A percentile compares a stretch with the other conserved stretches of the same genome.
phyloP scores from a whole-genome alignment of 495 filamentous ascomycete species.

The Neurospora sp. region DNA sequence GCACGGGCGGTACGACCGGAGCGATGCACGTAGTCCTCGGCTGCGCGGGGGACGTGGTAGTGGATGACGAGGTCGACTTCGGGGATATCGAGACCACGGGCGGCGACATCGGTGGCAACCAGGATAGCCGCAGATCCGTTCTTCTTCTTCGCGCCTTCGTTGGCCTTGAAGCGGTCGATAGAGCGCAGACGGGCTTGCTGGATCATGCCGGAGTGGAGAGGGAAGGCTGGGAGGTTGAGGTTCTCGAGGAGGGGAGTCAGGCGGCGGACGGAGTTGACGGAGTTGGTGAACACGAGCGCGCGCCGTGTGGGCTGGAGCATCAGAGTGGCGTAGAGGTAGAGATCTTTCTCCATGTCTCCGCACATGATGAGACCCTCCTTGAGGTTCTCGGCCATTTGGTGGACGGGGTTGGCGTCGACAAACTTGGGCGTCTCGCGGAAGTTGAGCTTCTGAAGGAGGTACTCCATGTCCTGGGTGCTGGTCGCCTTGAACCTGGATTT shows the following conservation, averaged over 20 bases:
- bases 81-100: constrained; percentile 91
- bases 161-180: constrained; percentile 76
- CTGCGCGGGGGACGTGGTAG: constrained; percentile 87
- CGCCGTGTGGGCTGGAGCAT: constrained; percentile 71
- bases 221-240: constrained; percentile 64
- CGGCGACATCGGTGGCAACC: constrained; percentile 90
- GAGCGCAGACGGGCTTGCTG: constrained; percentile 95
- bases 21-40: constrained; percentile 90
- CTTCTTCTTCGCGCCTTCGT: constrained; percentile 26
- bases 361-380: constrained; percentile 91
- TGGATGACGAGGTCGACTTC: constrained; percentile 80
- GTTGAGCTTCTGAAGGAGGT: constrained; percentile 80
- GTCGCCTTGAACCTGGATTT: constrained; percentile 59
- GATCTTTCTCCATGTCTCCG: constrained; percentile 87
- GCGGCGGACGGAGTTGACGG: constrained; percentile 84
- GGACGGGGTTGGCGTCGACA: constrained; percentile 78
- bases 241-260: constrained; percentile 76
- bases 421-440: constrained; percentile 81
- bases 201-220: constrained; percentile 85
- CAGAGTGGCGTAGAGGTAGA: constrained; percentile 84
- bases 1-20: constrained; percentile 92
- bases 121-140: constrained; percentile 53
- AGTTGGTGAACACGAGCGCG: constrained; percentile 88
- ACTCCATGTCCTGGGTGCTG: constrained; percentile 74
- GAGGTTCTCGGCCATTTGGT: constrained; percentile 75